Base-by-base conservation (phyloP, 768 basidiomycete genomes). In the Mrakia gelida region DNA sequence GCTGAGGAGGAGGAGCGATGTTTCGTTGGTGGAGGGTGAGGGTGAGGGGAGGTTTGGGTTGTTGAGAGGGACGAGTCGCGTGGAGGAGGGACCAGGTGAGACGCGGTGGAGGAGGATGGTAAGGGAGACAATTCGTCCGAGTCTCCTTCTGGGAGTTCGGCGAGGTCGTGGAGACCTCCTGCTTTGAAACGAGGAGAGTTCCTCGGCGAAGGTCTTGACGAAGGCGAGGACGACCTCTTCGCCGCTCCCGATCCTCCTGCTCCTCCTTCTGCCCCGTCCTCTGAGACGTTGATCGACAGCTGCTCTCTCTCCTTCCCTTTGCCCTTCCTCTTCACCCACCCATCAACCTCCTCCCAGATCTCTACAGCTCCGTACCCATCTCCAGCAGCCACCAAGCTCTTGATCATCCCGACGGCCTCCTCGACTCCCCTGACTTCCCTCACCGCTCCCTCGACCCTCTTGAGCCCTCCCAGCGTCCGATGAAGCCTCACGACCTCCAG, bases 351-450 rank as follows among this genome's bases (percentile, higher is more conserved):
- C 38, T 81, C 82, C 70, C 84, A 68, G 49, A 82, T 82, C 68
- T 88, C 88, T 76, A 98, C 85, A 10, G 94, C 94, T 75, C 92
- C 92, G 21, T 89, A 89, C 92, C 93, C 98, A 80, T 97, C 92
- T 0, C 92, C 94, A 28, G 90, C 90, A 70, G 87, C 87, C n/a
- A 95, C 93, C 73, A 97, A 84, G 34, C 88, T 87, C 76, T 88
- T 89, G 41, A 91, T 90, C 61, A 93, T 88, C 4, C 88, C 88
- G 0, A 90, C 87, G 87, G 92, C 91, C 81, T 97, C 93, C 71
- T 91, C 88, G 38, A 95, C 89, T 23, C 89, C 89, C 13, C 87
- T 87, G 13, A 95, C 86, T 73, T 90, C 87, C 76, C 86, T 88
- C 79, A 91, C 88, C 2, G 90, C 89, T 70, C 90, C 88, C 65